Base-by-base conservation (phyloP, 1,139 yeast species). In the Suhomyces kunorum region DNA sequence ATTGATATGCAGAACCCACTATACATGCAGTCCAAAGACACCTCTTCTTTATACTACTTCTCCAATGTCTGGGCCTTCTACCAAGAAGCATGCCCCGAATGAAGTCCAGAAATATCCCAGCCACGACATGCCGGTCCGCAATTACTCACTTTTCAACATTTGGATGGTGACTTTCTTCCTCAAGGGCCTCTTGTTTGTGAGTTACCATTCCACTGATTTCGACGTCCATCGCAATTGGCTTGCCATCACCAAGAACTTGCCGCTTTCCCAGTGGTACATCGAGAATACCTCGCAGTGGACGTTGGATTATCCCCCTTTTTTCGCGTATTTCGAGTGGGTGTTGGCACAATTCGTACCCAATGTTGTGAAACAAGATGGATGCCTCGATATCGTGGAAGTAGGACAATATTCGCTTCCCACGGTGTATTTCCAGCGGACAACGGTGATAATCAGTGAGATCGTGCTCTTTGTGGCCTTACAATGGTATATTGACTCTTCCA, bases 201-300 rank as follows among this genome's bases (percentile, higher is more conserved):
- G 72, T 1, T 81, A 81, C 58, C 87, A 83, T 53, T 86, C 95
- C 2, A 92, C 98, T 0, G 98, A 94, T 59, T 92, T 94, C 55
- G 98, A 92, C 58, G 98, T 94, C 12, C 98, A 92, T 61, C 72
- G 98, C 44, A 92, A 92, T 59, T 92, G 98, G 98, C 74, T 92
- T 30, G 96, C 98, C 0, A 83, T 92, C 34, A 92, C 98, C 3
- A 67, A 81, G 52, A 75, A 74, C n/a, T 63, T 90, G 25, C 98
- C 98, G 0, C 41, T 90, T 12, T 66, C 66, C 9, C 61, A 84
- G 42, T 92, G 99, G 99, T 92, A 92, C 58, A 61, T 72, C 32
- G 96, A 92, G 54, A 65, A 73, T 18, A 89, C 95, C 0, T 84
- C 87, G 28, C 92, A 86, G 58, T 92, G 98, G 98, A 92, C 98